A percentile compares a stretch with the other conserved stretches of the same genome.
Conservation (phyloP, 768 basidiomycete genomes). For the Sporobolomyces roseus region DNA sequence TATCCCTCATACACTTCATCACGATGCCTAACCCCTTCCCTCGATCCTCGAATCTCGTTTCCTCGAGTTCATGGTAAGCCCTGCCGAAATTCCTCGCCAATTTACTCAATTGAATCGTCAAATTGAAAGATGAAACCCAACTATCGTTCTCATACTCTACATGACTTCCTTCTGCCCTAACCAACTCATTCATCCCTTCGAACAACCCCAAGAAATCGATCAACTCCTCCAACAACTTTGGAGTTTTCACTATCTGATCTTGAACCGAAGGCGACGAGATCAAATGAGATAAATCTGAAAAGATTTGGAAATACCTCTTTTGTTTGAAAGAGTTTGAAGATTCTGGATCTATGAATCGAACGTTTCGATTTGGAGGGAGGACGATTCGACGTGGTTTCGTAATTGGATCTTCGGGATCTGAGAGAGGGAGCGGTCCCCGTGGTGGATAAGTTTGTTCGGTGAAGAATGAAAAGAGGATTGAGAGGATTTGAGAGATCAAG, state of each 20-base stretch:
- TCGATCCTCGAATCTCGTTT: slow-evolving; percentile 57
- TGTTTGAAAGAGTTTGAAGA: slow-evolving; percentile 76
- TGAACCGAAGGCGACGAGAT: slow-evolving; percentile 63
- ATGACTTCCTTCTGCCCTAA: slow-evolving; percentile 72
- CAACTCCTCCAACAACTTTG: slow-evolving; percentile 66
- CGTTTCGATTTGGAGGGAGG: slow-evolving; percentile 46
- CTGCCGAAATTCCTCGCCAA: slow-evolving; percentile 86
- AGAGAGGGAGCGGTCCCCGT: neutral
- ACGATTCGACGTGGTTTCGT: slow-evolving; percentile 54
- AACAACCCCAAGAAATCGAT: slow-evolving; percentile 78
- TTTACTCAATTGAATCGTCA: slow-evolving; percentile 81
- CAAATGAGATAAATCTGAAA: slow-evolving; percentile 66
- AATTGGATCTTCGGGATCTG: neutral
- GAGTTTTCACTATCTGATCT: slow-evolving; percentile 66
- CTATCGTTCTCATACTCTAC: slow-evolving; percentile 95
- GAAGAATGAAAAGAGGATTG: slow-evolving; percentile 85
- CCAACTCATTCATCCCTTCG: slow-evolving; percentile 88
- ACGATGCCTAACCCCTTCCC: no score
- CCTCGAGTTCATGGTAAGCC: slow-evolving; percentile 48
- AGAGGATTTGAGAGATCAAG: slow-evolving; percentile 70
- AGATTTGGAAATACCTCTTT: slow-evolving; percentile 92
- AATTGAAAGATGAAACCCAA: slow-evolving; percentile 95
- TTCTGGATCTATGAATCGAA: slow-evolving; percentile 66
- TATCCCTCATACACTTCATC: slow-evolving; percentile 42
- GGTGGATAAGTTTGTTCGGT: slow-evolving; percentile 61